Evolutionary conservation across 2,329 filamentous ascomycete species (phyloP), one percentile per base, ranked within the genome.

Genomic region (Cadophora gregata): DNA sequence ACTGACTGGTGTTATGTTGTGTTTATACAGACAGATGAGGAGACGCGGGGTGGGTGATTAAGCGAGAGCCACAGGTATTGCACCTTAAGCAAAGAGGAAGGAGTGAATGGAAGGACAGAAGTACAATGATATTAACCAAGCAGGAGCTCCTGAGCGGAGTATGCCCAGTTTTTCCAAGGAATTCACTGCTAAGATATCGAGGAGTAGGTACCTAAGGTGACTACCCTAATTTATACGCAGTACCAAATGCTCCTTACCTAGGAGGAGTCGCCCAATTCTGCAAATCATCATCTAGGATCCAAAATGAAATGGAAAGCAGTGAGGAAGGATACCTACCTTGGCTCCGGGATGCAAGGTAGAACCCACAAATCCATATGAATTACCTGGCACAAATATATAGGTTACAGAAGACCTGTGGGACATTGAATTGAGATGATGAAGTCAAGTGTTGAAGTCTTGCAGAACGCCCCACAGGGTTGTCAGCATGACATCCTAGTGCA

Each of bases 401-500:
- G n/a, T n/a, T n/a, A 47, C n/a, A 7, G 5, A 19, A 21, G 21
- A 47, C n/a, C n/a, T 21, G 19, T 47, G 2, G 8, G 21, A 21
- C 14, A 19, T 21, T 8, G 19, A 47, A 7, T 4, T 38, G 24
- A 45, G 25, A 7, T 10, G 56, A 42, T 38, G 36, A 58, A 36
- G 6, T 29, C n/a, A 6, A 36, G n/a, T 4, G n/a, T 1, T 42
- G 24, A 21, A 38, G 9, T 36, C 33, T 38, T 12, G 12, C 36
- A 45, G 24, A 42, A 45, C 7, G 47, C 29, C 60, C 47, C 60
- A 53, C 55, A 53, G 36, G 56, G 56, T n/a, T 53, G 38, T 25
- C 25, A 10, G 42, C 53, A 55, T 38, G 29, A 58, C 50, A 63
- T 59, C 45, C 47, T 62, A 60, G 62, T 67, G 58, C 59, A 67